Conservation (phyloP, 305 asterid genomes). For the Fraxinus platypoda region DNA sequence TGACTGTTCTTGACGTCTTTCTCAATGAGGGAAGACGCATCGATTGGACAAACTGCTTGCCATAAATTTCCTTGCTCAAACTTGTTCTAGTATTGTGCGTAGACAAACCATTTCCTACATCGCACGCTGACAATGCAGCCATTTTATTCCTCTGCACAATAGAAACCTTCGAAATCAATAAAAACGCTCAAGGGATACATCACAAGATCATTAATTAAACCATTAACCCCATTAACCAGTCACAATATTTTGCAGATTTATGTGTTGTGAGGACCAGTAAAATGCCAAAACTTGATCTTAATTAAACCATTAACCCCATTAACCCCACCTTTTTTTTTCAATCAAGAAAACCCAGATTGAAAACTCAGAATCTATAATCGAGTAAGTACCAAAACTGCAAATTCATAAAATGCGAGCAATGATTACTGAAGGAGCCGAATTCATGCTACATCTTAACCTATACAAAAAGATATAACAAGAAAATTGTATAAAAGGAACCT, state of each 20-base stretch:
- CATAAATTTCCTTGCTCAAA: slow-evolving; percentile 54
- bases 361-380: too few relatives aligned
- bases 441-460: slow-evolving; percentile 2
- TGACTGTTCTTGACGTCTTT: slow-evolving; percentile 40
- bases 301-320: too few relatives aligned
- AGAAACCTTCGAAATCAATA: background rate
- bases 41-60: slow-evolving; percentile 43
- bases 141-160: slow-evolving; percentile 34
- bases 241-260: background rate
- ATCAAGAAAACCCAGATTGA: too few relatives aligned
- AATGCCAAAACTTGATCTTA: too few relatives aligned
- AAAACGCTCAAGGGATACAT: background rate
- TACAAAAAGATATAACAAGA: slow-evolving; percentile 21
- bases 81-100: slow-evolving; percentile 35
- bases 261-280: background rate
- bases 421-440: too few relatives aligned
- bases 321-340: too few relatives aligned
- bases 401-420: too few relatives aligned
- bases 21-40: slow-evolving; percentile 47
- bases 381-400: too few relatives aligned
- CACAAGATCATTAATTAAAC: background rate
- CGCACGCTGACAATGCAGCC: slow-evolving; percentile 73
- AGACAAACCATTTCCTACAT: slow-evolving; percentile 60
- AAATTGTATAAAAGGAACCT: slow-evolving; percentile 6
- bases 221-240: too few relatives aligned